Percentiles rank a stretch among this genome's conserved stretches.
Evolutionary conservation across 257 asterid genomes (phyloP).

Genomic region (Lithospermum erythrorhizon): DNA sequence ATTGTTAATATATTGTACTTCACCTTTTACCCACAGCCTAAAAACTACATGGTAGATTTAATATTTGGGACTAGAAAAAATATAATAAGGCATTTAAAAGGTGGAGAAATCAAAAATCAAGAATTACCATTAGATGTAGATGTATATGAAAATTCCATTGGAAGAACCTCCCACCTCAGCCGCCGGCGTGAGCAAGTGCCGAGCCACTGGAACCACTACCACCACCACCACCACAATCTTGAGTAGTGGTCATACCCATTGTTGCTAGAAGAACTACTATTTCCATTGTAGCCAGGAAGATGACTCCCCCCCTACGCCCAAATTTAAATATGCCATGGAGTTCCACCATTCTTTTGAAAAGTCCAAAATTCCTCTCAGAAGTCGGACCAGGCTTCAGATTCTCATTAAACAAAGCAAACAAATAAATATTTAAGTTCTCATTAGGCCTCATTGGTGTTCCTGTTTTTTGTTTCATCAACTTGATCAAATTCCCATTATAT

Average conservation of each 20-base stretch:
- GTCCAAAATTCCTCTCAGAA: conserved; percentile 88
- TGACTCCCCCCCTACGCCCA: conserved; percentile 58
- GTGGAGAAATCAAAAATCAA: not conserved
- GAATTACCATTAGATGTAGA: not conserved
- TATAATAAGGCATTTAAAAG: not conserved
- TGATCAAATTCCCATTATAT: conserved; percentile 57
- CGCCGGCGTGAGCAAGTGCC: not conserved
- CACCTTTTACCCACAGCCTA: no score
- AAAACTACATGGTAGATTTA: no score
- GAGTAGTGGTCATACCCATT: not conserved
- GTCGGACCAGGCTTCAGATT: conserved; percentile 71
- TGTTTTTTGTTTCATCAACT: conserved; percentile 30
- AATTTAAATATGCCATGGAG: conserved; percentile 58
- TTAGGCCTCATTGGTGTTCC: conserved; percentile 76
- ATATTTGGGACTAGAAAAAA: no score
- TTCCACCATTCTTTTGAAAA: conserved; percentile 65
- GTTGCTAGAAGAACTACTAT: not conserved
- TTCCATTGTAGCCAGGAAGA: not conserved
- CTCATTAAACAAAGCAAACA: conserved; percentile 88
- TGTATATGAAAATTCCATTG: not conserved
- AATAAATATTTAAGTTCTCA: conserved; percentile 44
- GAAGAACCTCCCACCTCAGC: not conserved
- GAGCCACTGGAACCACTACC: not conserved
- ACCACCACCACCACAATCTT: no score
- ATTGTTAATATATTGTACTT: no score